These are phyloP conservation scores for Trypanosoma avium DNA, from an alignment of 208 protist genomes.

Conservation along the genomic window DNA sequence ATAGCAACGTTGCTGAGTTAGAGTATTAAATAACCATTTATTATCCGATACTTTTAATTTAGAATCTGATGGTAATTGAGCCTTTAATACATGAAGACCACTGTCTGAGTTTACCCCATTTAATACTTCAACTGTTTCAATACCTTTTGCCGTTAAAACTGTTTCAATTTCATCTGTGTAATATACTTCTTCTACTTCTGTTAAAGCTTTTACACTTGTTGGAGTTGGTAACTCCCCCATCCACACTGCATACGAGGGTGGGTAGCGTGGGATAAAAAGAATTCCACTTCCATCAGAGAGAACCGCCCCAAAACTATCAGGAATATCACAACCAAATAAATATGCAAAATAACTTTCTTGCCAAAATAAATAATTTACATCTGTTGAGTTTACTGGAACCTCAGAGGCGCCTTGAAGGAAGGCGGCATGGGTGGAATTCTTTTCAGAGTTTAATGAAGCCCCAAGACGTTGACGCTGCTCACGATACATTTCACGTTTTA, in stretches of 20 bases:
- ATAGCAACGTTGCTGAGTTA: constrained; percentile 71
- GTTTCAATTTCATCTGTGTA: constrained; percentile 81
- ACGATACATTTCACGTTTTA: constrained; percentile 77
- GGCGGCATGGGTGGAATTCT: constrained; percentile 55
- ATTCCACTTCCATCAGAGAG: constrained; percentile 57
- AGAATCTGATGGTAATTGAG: constrained; percentile 42
- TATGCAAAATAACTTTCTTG: constrained; percentile 96
- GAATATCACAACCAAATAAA: constrained; percentile 87
- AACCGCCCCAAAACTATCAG: constrained; percentile 81
- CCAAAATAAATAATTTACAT: constrained; percentile 87
- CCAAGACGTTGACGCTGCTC: constrained; percentile 84
- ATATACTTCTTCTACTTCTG: constrained; percentile 76
- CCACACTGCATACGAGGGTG: constrained; percentile 88
- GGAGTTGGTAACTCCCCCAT: constrained; percentile 86
- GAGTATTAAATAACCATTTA: constrained; percentile 56
- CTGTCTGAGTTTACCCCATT: constrained; percentile 82
- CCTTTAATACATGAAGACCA: constrained; percentile 58
- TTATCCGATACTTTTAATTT: constrained; percentile 26
- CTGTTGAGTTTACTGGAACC: constrained; percentile 88
- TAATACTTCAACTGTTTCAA: constrained; percentile 76
- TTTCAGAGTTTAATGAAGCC: constrained; percentile 33
- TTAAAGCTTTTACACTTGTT: constrained; percentile 48
- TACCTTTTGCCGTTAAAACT: constrained; percentile 42
- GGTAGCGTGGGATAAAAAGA: constrained; percentile 88
- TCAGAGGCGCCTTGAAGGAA: constrained; percentile 79